These are phyloP conservation scores for Auriscalpium microsporum DNA, from an alignment of 768 basidiomycete genomes.

Conservation along the genomic window DNA sequence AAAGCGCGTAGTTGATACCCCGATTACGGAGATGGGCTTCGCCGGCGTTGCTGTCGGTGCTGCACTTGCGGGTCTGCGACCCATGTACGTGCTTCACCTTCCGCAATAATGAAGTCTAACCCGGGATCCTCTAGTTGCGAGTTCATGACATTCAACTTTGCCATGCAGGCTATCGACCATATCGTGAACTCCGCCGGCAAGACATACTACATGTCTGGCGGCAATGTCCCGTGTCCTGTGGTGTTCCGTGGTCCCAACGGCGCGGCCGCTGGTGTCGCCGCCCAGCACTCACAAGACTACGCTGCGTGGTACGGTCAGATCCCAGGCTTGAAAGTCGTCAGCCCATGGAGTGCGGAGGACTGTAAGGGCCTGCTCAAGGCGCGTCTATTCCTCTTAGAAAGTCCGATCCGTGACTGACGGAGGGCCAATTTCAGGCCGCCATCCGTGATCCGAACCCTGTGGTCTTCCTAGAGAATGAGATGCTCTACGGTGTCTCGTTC, in stretches of 20 bases:
- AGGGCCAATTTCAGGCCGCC: slow-evolving; percentile 50
- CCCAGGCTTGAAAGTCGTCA: slow-evolving; percentile 95
- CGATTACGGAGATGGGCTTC: slow-evolving; percentile 98
- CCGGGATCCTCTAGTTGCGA: slow-evolving; percentile 60
- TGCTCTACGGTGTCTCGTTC: slow-evolving; percentile 96
- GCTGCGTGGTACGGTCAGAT: slow-evolving; percentile 90
- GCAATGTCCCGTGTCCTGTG: slow-evolving; percentile 95
- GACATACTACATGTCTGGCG: slow-evolving; percentile 99
- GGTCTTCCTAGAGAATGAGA: slow-evolving; percentile 98
- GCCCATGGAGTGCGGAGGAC: slow-evolving; percentile 97
- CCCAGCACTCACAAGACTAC: slow-evolving; percentile 97
- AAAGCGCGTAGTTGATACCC: slow-evolving; percentile 95
- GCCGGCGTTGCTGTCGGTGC: slow-evolving; percentile 94
- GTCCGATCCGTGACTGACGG: background rate
- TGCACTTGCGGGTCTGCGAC: slow-evolving; percentile 88
- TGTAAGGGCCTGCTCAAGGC: slow-evolving; percentile 98
- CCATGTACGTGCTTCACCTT: slow-evolving; percentile 49
- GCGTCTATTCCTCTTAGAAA: slow-evolving; percentile 9
- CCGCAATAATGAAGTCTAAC: slow-evolving; percentile 5
- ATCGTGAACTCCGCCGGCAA: slow-evolving; percentile 99
- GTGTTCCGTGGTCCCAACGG: slow-evolving; percentile 99
- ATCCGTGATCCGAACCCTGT: slow-evolving; percentile 98
- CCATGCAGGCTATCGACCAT: slow-evolving; percentile 99
- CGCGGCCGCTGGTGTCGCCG: slow-evolving; percentile 92
- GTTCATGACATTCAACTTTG: slow-evolving; percentile 99